Conservation (phyloP, 441 rosid species). For the Raphanus hybrid region DNA sequence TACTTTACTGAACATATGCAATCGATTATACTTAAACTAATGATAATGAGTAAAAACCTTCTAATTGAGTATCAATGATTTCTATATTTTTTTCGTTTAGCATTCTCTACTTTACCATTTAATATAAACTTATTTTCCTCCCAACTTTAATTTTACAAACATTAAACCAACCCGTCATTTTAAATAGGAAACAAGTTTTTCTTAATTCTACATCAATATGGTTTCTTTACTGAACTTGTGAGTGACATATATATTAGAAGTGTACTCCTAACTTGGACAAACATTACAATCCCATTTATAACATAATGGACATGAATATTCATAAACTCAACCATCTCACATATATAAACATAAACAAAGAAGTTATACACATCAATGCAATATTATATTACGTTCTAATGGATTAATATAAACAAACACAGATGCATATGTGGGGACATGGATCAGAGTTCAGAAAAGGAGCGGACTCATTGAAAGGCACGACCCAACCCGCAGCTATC, state of each 20-base stretch:
- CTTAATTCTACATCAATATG: slow-evolving; percentile 27
- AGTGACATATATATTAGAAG: slow-evolving; percentile 11
- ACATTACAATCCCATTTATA: not conserved
- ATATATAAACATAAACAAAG: slow-evolving; percentile 49
- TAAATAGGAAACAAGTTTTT: slow-evolving; percentile 45
- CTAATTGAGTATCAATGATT: slow-evolving; percentile 70
- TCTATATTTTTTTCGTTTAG: slow-evolving; percentile 51
- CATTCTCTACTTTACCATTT: slow-evolving; percentile 33
- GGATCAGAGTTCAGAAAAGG: slow-evolving; percentile 98
- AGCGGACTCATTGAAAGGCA: slow-evolving; percentile 88
- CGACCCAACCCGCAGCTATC: slow-evolving; percentile 90
- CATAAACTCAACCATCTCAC: not conserved
- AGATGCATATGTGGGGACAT: slow-evolving; percentile 99
- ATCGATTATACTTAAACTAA: slow-evolving; percentile 49
- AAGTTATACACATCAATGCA: not conserved
- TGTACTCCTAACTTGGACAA: not conserved
- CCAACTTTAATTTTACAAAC: slow-evolving; percentile 16
- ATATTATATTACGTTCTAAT: slow-evolving; percentile 51
- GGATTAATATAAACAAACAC: slow-evolving; percentile 52
- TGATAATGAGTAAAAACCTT: slow-evolving; percentile 85
- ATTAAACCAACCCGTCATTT: slow-evolving; percentile 29
- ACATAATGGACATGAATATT: not conserved
- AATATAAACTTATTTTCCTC: slow-evolving; percentile 18
- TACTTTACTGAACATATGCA: slow-evolving; percentile 35
- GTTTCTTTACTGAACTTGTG: slow-evolving; percentile 45